Percentiles rank a stretch among this genome's conserved stretches.
Conservation (phyloP, 1,139 yeast genomes). For the Scheffersomyces quercinus region DNA sequence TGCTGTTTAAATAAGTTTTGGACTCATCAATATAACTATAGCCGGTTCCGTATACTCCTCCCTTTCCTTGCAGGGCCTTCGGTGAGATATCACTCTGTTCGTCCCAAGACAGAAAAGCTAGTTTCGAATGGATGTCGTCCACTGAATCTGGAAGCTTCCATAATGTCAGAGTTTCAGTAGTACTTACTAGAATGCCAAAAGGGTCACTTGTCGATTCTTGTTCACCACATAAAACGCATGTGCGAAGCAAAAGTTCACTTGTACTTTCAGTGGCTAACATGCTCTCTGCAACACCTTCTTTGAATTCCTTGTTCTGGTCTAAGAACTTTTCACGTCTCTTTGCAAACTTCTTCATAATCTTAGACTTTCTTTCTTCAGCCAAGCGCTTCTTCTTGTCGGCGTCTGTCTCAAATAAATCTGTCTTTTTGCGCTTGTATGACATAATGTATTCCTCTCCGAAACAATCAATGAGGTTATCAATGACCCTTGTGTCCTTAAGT, state of each 20-base stretch:
- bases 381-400: conserved; percentile 47
- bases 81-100: conserved; percentile 12
- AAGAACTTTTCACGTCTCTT: conserved; percentile 41
- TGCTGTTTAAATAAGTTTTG: conserved; percentile 7
- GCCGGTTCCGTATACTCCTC: conserved; percentile 28
- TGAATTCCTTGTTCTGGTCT: conserved; percentile 29
- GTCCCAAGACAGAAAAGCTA: conserved; percentile 31
- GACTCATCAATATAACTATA: conserved; percentile 12
- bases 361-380: conserved; percentile 38
- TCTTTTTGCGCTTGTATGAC: conserved; percentile 33
- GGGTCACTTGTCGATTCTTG: conserved; percentile 43
- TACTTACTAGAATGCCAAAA: conserved; percentile 57
- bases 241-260: conserved; percentile 20
- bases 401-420: conserved; percentile 29
- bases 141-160: conserved; percentile 47
- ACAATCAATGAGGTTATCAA: conserved; percentile 52
- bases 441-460: conserved; percentile 59
- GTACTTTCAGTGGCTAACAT: neutral
- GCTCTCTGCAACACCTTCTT: conserved; percentile 14
- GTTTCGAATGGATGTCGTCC: conserved; percentile 5
- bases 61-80: conserved; percentile 1
- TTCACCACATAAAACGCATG: conserved; percentile 71
- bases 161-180: conserved; percentile 38
- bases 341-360: conserved; percentile 43
- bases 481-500: conserved; percentile 45